Base-by-base conservation (phyloP, 1,139 yeast genomes). In the Pneumocystis canis region DNA sequence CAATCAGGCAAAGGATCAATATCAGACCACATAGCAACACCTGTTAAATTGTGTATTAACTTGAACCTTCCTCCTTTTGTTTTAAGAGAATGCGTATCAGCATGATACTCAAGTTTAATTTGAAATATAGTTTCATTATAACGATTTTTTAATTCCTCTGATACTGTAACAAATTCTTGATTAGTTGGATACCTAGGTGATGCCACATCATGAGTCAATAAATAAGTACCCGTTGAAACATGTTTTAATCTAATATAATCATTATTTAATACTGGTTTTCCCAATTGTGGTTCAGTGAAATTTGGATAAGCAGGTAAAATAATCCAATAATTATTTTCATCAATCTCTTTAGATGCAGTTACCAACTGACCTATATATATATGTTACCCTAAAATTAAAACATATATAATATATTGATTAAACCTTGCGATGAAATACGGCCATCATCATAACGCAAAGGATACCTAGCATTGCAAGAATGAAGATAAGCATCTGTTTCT, bases 381-480 rank as follows among this genome's bases (percentile, higher is more conserved):
- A 2, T 20, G 16, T 3, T n/a, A n/a, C n/a, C 9, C 20, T 3
- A 35, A 25, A 57, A 11, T 25, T 18, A 57, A 57, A 11, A 57
- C 20, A 18, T 35, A 5, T n/a, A 57, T 18, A 18, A 57, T 20
- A 28, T 57, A 39, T 20, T 20, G 9, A 57, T 28, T 28, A 25
- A 20, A 33, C 95, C 92, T 73, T 88, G 87, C 11, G 97, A 89
- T 0, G 97, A 90, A 62, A 92, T 79, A 76, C 99, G 84, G 14
- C 98, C 98, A 73, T 92, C 97, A 63, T 89, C 97, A 73, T 92
- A 92, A 72, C 97, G 84, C 70, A 89, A 78, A 53, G 99, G 99
- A 73, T 92, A 92, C 60, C 74, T 74, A 41, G 77, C 79, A 14
- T 73, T 70, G 71, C 89, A 97, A 0, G 98, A 92, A 73, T 92